These are phyloP conservation scores for Flaveria robusta DNA, from an alignment of 129 eudicot species.

Conservation along the genomic window DNA sequence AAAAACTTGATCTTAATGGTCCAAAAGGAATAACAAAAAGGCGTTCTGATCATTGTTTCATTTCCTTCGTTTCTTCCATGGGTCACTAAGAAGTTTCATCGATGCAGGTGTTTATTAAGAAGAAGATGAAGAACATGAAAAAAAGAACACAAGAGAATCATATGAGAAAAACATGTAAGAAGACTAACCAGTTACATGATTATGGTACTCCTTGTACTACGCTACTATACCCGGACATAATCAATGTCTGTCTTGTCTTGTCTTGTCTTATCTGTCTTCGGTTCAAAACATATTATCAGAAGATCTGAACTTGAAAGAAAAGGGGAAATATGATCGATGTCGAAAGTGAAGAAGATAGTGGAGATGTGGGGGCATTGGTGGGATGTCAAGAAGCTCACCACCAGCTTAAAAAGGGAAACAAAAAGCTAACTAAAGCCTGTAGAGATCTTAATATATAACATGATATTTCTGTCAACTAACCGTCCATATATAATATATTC, in stretches of 20 bases:
- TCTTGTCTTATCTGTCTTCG: conserved; percentile 1
- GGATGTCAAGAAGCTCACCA: conserved; percentile 25
- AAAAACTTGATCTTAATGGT: neutral
- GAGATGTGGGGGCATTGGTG: conserved; percentile 22
- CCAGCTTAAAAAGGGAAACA: conserved; percentile 26
- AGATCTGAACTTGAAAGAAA: conserved; percentile 4
- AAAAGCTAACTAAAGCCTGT: conserved; percentile 17
- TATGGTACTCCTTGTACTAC: conserved; percentile 10
- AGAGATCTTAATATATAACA: conserved; percentile 16
- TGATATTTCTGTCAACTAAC: conserved; percentile 12
- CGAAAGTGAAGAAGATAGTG: conserved; percentile 29
- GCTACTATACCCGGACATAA: neutral
- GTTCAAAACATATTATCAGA: conserved; percentile 7
- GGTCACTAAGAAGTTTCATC: too few relatives aligned
- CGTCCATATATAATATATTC: neutral
- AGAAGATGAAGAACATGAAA: too few relatives aligned
- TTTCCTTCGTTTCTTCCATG: too few relatives aligned
- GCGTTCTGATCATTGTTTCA: too few relatives aligned
- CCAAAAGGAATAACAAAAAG: too few relatives aligned
- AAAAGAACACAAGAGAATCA: too few relatives aligned
- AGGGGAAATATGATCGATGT: conserved; percentile 13
- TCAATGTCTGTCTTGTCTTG: neutral
- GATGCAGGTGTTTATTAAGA: too few relatives aligned
- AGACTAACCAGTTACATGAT: conserved; percentile 22
- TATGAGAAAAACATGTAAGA: neutral